phyloP scores from a whole-genome alignment of 202 grass and related monocot genomes.

The Elaeis oleifera region DNA sequence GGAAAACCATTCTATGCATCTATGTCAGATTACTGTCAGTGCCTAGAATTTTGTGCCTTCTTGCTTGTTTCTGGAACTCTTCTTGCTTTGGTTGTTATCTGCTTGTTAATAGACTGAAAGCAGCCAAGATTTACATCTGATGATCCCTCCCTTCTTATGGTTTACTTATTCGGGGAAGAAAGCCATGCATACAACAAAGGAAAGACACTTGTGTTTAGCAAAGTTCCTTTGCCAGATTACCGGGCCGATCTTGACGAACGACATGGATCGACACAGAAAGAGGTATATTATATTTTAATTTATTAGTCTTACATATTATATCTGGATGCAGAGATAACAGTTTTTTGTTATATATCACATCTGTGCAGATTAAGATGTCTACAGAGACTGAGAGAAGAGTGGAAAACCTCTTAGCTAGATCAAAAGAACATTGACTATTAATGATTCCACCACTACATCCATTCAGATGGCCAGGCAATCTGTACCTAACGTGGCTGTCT shows the following conservation, averaged over 20 bases:
- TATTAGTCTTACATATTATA: conserved; percentile 6
- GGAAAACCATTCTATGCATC: too few relatives aligned
- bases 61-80: too few relatives aligned
- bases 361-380: conserved; percentile 92
- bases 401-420: conserved; percentile 57
- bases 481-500: conserved; percentile 24
- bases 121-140: conserved; percentile 23
- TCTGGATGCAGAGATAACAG: too few relatives aligned
- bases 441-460: conserved; percentile 46
- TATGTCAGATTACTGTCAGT: too few relatives aligned
- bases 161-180: conserved; percentile 49
- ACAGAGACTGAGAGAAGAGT: conserved; percentile 83
- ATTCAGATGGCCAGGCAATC: conserved; percentile 26
- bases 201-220: conserved; percentile 87
- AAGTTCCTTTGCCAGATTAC: conserved; percentile 93
- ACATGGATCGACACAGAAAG: conserved; percentile 90
- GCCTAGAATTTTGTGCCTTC: too few relatives aligned
- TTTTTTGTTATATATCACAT: background rate
- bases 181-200: conserved; percentile 92
- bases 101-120: too few relatives aligned
- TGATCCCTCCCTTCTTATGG: conserved; percentile 24
- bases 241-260: conserved; percentile 89
- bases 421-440: conserved; percentile 34
- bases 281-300: conserved; percentile 42
- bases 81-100: too few relatives aligned